phyloP scores from a whole-genome alignment of 129 eudicot genomes.

The Erigeron canadensis region DNA sequence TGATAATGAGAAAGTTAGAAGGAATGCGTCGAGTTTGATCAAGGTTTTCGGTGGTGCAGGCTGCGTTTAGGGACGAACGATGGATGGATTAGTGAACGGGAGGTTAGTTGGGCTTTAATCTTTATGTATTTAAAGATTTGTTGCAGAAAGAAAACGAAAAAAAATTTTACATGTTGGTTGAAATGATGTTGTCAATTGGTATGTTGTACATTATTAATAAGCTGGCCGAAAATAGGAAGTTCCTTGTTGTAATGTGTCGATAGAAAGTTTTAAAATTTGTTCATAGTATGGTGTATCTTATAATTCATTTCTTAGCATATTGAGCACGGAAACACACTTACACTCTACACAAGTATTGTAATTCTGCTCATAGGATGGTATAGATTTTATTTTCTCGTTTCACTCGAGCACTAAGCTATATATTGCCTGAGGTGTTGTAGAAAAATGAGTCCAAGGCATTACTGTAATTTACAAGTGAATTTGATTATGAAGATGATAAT shows the following conservation, averaged over 20 bases:
- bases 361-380: not conserved
- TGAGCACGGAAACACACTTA: conserved; percentile 13
- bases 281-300: conserved; percentile 22
- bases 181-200: conserved; percentile 40
- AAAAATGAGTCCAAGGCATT: not conserved
- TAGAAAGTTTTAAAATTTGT: conserved; percentile 39
- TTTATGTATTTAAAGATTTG: conserved; percentile 40
- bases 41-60: conserved; percentile 60
- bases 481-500: not conserved
- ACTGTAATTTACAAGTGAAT: not conserved
- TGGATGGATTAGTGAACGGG: conserved; percentile 11
- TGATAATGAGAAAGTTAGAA: conserved; percentile 80
- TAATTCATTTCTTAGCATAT: conserved; percentile 19
- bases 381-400: not conserved
- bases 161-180: conserved; percentile 33
- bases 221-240: conserved; percentile 37
- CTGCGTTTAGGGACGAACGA: conserved; percentile 11
- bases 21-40: conserved; percentile 75
- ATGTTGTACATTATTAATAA: conserved; percentile 50
- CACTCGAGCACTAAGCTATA: not conserved
- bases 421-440: not conserved
- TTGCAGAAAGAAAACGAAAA: conserved; percentile 33
- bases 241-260: conserved; percentile 39
- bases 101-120: conserved; percentile 40
- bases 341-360: not conserved